Conservation (phyloP, 2,329 filamentous ascomycete species). For the Pseudofabraea citricarpa region DNA sequence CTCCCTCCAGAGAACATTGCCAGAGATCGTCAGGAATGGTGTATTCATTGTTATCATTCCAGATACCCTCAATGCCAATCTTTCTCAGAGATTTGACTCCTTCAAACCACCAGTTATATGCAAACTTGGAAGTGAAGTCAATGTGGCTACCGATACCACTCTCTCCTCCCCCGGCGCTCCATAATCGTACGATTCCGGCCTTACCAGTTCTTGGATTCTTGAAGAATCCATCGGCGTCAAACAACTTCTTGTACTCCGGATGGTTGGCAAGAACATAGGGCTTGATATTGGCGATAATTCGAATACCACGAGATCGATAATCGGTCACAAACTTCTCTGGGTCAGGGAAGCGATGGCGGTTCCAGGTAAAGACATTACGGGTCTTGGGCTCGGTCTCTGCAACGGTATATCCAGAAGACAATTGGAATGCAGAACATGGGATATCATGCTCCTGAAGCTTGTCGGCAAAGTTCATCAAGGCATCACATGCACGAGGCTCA, state of each 20-base stretch:
- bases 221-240: constrained; percentile 58
- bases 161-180: constrained; percentile 68
- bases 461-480: constrained; percentile 24
- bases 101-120: constrained; percentile 68
- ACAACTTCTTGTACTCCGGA: constrained; percentile 59
- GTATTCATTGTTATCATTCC: constrained; percentile 80
- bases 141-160: constrained; percentile 67
- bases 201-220: constrained; percentile 47
- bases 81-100: constrained; percentile 58
- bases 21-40: constrained; percentile 61
- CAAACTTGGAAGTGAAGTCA: constrained; percentile 65
- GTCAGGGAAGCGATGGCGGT: constrained; percentile 63
- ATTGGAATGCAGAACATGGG: constrained; percentile 42
- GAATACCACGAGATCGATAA: constrained; percentile 60
- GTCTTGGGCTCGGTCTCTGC: constrained; percentile 63
- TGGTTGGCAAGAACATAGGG: constrained; percentile 66
- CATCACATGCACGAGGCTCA: constrained; percentile 48
- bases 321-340: constrained; percentile 58
- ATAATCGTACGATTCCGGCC: constrained; percentile 57
- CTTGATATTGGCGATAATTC: constrained; percentile 68
- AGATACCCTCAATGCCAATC: constrained; percentile 67
- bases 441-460: constrained; percentile 40
- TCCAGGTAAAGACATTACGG: constrained; percentile 69
- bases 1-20: constrained; percentile 51
- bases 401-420: constrained; percentile 57